Evolutionary conservation across 1,139 yeast species (phyloP).

Genomic region (Suhomyces chickasaworum): DNA sequence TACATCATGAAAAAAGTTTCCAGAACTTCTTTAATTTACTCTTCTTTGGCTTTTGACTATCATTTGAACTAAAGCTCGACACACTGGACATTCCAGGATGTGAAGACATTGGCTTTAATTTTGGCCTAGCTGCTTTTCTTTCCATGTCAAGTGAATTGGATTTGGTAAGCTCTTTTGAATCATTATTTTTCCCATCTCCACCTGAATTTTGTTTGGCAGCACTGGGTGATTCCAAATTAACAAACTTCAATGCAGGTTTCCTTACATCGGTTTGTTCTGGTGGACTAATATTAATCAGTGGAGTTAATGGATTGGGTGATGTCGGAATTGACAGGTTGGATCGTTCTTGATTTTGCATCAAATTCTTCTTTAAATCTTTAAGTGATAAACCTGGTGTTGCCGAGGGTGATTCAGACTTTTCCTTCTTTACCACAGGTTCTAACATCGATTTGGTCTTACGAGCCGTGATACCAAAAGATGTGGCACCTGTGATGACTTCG

Average conservation of each 20-base stretch:
- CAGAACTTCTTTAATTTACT: slow-evolving; percentile 40
- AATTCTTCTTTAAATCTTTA: slow-evolving; percentile 39
- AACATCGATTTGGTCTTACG: slow-evolving; percentile 47
- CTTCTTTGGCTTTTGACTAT: slow-evolving; percentile 18
- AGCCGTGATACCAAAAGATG: slow-evolving; percentile 41
- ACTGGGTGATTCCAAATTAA: slow-evolving; percentile 22
- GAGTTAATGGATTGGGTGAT: slow-evolving; percentile 10
- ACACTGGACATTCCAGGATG: slow-evolving; percentile 38
- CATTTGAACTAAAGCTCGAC: slow-evolving; percentile 10
- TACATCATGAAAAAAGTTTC: slow-evolving; percentile 32
- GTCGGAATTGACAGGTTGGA: slow-evolving; percentile 3
- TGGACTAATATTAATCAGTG: slow-evolving; percentile 15
- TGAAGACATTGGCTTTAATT: slow-evolving; percentile 39
- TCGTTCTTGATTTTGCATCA: slow-evolving; percentile 17
- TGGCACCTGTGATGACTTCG: slow-evolving; percentile 49
- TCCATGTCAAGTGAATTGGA: slow-evolving; percentile 36
- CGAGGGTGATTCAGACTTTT: slow-evolving; percentile 18
- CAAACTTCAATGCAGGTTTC: slow-evolving; percentile 26
- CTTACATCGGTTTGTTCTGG: slow-evolving; percentile 13
- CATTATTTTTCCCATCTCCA: slow-evolving; percentile 11
- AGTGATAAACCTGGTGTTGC: slow-evolving; percentile 35
- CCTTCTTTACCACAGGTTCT: slow-evolving; percentile 32
- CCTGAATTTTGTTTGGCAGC: slow-evolving; percentile 4
- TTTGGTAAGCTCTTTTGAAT: slow-evolving; percentile 22
- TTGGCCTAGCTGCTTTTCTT: slow-evolving; percentile 13